Conservation (phyloP, 2,329 filamentous ascomycete genomes). For the Aureobasidium sp. region DNA sequence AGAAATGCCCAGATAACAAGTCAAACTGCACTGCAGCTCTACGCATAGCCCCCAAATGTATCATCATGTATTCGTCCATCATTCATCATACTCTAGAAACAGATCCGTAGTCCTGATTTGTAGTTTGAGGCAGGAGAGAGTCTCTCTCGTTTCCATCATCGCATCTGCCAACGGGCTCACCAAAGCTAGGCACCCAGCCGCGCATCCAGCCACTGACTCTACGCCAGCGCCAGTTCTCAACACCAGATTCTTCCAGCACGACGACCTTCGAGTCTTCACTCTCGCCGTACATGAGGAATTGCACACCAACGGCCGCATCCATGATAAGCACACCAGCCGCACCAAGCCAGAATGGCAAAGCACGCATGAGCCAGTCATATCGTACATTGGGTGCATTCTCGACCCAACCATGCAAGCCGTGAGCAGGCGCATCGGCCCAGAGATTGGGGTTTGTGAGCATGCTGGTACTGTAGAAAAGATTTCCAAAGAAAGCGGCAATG, state of each 20-base stretch:
- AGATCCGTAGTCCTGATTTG: neutral
- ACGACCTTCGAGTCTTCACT: conserved; percentile 44
- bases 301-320: conserved; percentile 56
- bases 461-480: conserved; percentile 59
- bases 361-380: conserved; percentile 50
- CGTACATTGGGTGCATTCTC: conserved; percentile 49
- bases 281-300: conserved; percentile 56
- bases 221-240: conserved; percentile 44
- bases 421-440: conserved; percentile 51
- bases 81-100: neutral
- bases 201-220: conserved; percentile 59
- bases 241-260: conserved; percentile 39
- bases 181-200: conserved; percentile 54
- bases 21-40: neutral
- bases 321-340: conserved; percentile 57
- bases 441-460: conserved; percentile 57
- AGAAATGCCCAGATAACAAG: neutral
- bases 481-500: conserved; percentile 60
- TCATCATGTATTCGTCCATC: neutral
- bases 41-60: neutral
- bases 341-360: conserved; percentile 59
- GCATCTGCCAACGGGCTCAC: conserved; percentile 24
- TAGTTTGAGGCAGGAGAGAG: neutral
- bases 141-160: neutral
- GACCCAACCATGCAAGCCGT: conserved; percentile 53